Base-by-base conservation (phyloP, 106 monocot species). In the Cymbidium sinense region DNA sequence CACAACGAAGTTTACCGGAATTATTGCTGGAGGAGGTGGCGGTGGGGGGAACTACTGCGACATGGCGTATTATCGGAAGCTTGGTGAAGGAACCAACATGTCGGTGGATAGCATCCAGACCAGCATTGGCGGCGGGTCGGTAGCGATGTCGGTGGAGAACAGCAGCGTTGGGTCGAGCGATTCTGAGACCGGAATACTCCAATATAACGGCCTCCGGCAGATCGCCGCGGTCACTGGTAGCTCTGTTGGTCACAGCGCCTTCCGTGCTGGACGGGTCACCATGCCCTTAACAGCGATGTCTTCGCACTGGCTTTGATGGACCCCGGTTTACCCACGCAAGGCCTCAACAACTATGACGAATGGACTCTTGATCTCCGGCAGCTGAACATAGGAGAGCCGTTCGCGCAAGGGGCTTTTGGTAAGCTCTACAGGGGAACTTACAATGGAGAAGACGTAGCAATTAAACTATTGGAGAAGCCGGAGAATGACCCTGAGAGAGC, bases 351-450 rank as follows among this genome's bases (percentile, higher is more conserved):
- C n/a, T n/a, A n/a, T n/a, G n/a, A n/a, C n/a, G n/a, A n/a, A n/a
- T n/a, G n/a, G n/a, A n/a, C n/a, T n/a, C n/a, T n/a, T n/a, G n/a
- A n/a, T n/a, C n/a, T n/a, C n/a, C n/a, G n/a, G n/a, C n/a, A n/a
- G n/a, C n/a, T n/a, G n/a, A n/a, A n/a, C n/a, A n/a, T n/a, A n/a
- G n/a, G n/a, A n/a, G n/a, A n/a, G n/a, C n/a, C n/a, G n/a, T n/a
- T n/a, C n/a, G n/a, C n/a, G n/a, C n/a, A n/a, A n/a, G 86, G 86
- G 29, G 83, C 83, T 36, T 83, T 86, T 25, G 83, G 83, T 28
- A 86, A 83, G 73, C 80, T 86, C 43, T 86, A 86, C 43, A 80
- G 77, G 23, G 86, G 86, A 19, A 83, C 83, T 4, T 86, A 86
- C 37, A 70, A 81, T 51, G 83, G 81, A 28, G 83, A 86, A 73